These are phyloP conservation scores for Metschnikowia orientalis DNA, from an alignment of 805 yeast genomes.

Conservation along the genomic window DNA sequence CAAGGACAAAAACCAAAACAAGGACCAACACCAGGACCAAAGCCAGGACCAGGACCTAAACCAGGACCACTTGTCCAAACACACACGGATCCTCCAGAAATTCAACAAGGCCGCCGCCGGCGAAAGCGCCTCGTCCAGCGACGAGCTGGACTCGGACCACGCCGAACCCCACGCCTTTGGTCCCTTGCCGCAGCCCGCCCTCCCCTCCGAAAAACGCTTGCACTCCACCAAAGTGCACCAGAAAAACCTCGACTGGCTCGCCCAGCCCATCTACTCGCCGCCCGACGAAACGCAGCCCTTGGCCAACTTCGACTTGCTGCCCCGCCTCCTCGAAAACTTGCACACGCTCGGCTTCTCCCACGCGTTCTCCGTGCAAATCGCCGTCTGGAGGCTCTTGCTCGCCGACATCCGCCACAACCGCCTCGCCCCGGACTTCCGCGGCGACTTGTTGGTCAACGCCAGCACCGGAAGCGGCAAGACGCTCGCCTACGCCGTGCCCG, in stretches of 20 bases:
- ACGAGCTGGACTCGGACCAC: slow-evolving; percentile 14
- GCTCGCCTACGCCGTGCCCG: slow-evolving; percentile 79
- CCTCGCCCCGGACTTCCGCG: slow-evolving; percentile 50
- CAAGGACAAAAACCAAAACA: background rate
- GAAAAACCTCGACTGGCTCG: slow-evolving; percentile 58
- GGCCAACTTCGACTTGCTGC: slow-evolving; percentile 42
- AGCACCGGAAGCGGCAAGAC: slow-evolving; percentile 97
- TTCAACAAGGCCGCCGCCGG: slow-evolving; percentile 32
- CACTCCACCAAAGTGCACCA: slow-evolving; percentile 22
- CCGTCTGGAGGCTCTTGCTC: slow-evolving; percentile 54
- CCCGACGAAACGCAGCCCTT: slow-evolving; percentile 48
- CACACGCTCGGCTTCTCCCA: slow-evolving; percentile 38
- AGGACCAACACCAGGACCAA: background rate
- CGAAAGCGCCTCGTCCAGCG: slow-evolving; percentile 29
- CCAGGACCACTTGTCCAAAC: slow-evolving; percentile 31
- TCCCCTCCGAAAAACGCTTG: slow-evolving; percentile 50
- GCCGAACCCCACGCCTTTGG: slow-evolving; percentile 38
- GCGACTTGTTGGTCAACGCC: slow-evolving; percentile 86
- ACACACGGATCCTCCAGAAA: slow-evolving; percentile 48
- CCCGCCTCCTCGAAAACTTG: slow-evolving; percentile 45
- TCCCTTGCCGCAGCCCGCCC: slow-evolving; percentile 82
- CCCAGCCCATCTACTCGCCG: slow-evolving; percentile 54
- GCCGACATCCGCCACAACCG: slow-evolving; percentile 38
- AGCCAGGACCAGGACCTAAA: slow-evolving; percentile 15
- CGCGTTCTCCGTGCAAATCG: slow-evolving; percentile 77